These are phyloP conservation scores for Pichia eremophila DNA, from an alignment of 805 yeast species.

Conservation along the genomic window DNA sequence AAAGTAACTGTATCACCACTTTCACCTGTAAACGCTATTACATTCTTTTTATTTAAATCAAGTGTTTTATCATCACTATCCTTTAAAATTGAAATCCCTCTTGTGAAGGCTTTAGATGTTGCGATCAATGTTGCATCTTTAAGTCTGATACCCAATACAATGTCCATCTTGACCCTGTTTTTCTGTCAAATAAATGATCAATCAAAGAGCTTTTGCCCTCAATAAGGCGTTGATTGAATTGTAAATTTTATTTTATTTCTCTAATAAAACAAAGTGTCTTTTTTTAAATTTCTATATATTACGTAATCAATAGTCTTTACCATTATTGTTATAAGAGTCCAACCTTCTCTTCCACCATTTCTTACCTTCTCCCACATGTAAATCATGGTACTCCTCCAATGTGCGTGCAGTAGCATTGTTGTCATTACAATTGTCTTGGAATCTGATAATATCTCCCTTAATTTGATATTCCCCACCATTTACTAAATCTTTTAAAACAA, in stretches of 20 bases:
- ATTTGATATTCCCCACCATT: slow-evolving; percentile 37
- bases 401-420: not conserved
- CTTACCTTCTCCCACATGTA: slow-evolving; percentile 24
- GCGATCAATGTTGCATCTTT: slow-evolving; percentile 78
- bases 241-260: too few species aligned
- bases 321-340: slow-evolving; percentile 17
- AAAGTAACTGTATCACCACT: slow-evolving; percentile 94
- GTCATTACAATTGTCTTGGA: not conserved
- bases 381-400: slow-evolving; percentile 16
- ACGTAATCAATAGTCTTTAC: too few species aligned
- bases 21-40: slow-evolving; percentile 90
- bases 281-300: too few species aligned
- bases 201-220: not conserved
- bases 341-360: slow-evolving; percentile 43
- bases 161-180: slow-evolving; percentile 53
- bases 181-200: too few species aligned
- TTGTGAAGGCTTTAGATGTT: slow-evolving; percentile 88
- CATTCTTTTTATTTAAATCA: slow-evolving; percentile 58
- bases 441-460: not conserved
- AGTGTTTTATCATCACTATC: slow-evolving; percentile 76
- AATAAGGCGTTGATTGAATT: too few species aligned
- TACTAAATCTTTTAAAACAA: slow-evolving; percentile 61
- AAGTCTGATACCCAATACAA: slow-evolving; percentile 77
- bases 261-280: too few species aligned
- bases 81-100: slow-evolving; percentile 80